phyloP scores from a whole-genome alignment of 345 rosid genomes.

The Syzygium aqueum region DNA sequence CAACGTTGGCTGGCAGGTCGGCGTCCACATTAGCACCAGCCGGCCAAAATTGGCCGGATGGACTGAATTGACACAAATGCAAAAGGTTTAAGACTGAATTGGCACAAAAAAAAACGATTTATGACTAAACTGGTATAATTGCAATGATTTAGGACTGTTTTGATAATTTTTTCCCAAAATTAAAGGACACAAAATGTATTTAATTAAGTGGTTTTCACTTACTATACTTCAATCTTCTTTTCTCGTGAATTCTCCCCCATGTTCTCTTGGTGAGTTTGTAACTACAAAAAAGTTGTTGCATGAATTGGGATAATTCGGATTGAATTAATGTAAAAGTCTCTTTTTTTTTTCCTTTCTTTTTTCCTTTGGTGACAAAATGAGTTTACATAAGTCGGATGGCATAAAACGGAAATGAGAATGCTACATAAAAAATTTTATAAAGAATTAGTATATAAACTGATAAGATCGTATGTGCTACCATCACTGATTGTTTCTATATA shows the following conservation, averaged over 20 bases:
- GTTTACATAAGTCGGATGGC: background rate
- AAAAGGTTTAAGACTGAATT: no score
- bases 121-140: no score
- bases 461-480: accelerated
- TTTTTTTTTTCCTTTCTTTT: background rate
- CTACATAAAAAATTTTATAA: background rate
- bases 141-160: no score
- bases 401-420: background rate
- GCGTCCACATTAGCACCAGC: no score
- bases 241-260: background rate
- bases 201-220: background rate
- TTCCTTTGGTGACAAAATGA: background rate
- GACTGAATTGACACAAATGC: no score
- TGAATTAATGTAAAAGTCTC: background rate
- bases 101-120: no score
- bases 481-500: background rate
- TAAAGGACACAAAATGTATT: background rate
- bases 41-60: no score
- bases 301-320: background rate
- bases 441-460: background rate
- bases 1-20: no score
- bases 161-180: background rate
- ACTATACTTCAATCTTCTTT: accelerated
- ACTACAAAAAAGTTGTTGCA: background rate
- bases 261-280: background rate